phyloP scores from a whole-genome alignment of 805 yeast genomes.

The Metschnikowia sp. region DNA sequence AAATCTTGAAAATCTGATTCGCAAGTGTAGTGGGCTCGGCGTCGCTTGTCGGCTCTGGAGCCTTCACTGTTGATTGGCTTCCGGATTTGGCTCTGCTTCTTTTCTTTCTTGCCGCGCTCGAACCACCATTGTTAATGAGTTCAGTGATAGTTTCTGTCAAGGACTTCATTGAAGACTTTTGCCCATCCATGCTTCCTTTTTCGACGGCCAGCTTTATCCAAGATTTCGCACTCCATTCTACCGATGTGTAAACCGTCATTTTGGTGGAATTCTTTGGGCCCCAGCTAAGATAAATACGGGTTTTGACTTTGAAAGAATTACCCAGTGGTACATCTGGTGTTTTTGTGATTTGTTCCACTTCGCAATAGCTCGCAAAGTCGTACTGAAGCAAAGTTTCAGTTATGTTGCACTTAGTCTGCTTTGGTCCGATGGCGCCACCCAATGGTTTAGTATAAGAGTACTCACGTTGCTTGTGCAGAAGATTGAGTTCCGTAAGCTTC shows the following conservation, averaged over 20 bases:
- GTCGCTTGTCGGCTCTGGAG: not conserved
- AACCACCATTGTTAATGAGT: slow-evolving; percentile 7
- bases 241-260: slow-evolving; percentile 58
- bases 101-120: slow-evolving; percentile 12
- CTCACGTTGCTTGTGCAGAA: slow-evolving; percentile 43
- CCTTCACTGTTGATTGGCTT: slow-evolving; percentile 1
- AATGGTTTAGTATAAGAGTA: slow-evolving; percentile 74
- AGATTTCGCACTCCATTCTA: slow-evolving; percentile 87
- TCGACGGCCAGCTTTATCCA: slow-evolving; percentile 93
- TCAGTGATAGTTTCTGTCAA: slow-evolving; percentile 12
- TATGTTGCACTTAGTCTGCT: slow-evolving; percentile 71
- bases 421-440: slow-evolving; percentile 86
- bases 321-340: slow-evolving; percentile 99
- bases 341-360: slow-evolving; percentile 57
- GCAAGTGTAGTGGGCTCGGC: slow-evolving; percentile 1
- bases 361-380: slow-evolving; percentile 53
- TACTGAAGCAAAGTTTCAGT: slow-evolving; percentile 56
- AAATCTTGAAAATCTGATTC: slow-evolving; percentile 5
- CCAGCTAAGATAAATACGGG: slow-evolving; percentile 76
- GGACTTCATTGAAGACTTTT: slow-evolving; percentile 35
- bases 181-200: slow-evolving; percentile 79
- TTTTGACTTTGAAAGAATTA: slow-evolving; percentile 66
- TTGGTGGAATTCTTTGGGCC: slow-evolving; percentile 58
- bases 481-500: slow-evolving; percentile 31
- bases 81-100: slow-evolving; percentile 13